Percentiles rank a stretch among this genome's conserved stretches.
phyloP scores from a whole-genome alignment of 75 land plant species.

The Cunninghamia lanceolata region DNA sequence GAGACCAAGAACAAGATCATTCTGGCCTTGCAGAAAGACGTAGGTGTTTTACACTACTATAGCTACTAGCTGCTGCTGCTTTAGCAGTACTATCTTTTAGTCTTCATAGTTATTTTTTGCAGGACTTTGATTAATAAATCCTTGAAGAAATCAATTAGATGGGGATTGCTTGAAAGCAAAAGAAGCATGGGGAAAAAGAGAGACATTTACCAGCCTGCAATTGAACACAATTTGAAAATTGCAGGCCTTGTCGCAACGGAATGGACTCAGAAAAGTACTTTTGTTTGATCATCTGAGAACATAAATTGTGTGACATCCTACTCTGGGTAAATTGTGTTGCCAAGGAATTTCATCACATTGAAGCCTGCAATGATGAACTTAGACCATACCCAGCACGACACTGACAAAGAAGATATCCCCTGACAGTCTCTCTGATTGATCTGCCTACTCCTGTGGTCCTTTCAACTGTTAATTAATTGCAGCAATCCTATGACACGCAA shows the following conservation, averaged over 20 bases:
- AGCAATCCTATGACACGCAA: constrained; percentile 11
- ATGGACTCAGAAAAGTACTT: not conserved
- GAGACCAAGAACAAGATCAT: not conserved
- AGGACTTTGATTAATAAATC: not conserved
- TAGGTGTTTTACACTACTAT: not conserved
- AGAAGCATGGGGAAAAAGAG: not conserved
- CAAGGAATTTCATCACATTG: constrained; percentile 3
- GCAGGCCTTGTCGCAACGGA: not conserved
- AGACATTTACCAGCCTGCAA: constrained; percentile 10
- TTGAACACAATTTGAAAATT: not conserved
- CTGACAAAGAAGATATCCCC: constrained; percentile 2
- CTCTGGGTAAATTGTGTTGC: constrained; percentile 2
- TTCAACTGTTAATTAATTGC: not conserved
- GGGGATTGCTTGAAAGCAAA: not conserved
- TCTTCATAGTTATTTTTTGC: not conserved
- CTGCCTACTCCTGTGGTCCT: not conserved
- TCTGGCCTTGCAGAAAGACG: constrained; percentile 6
- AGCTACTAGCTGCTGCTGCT: too few relatives aligned
- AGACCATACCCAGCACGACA: not conserved
- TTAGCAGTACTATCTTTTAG: not conserved
- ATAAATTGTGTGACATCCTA: constrained; percentile 3
- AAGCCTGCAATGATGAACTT: constrained; percentile 1
- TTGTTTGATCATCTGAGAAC: not conserved
- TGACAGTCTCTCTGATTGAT: not conserved
- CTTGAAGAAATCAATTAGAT: not conserved